Conservation (phyloP, 2,329 filamentous ascomycete species). For the Fonsecaea nubica region DNA sequence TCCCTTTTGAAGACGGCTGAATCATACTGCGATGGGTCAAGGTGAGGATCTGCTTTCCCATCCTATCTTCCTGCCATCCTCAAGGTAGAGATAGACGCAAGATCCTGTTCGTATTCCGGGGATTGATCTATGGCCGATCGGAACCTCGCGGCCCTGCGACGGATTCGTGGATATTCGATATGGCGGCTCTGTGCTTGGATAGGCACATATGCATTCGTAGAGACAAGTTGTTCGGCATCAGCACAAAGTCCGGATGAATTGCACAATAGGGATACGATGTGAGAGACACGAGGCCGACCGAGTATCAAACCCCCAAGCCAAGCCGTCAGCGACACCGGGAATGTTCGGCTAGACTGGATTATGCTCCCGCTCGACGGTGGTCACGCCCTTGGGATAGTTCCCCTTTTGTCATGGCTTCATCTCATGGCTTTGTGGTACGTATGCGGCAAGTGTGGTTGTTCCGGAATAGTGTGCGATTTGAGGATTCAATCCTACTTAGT, state of each 20-base stretch:
- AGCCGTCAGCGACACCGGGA: neutral
- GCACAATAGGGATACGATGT: too few relatives aligned
- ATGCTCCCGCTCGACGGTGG: neutral
- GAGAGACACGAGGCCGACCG: neutral
- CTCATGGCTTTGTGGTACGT: too few relatives aligned
- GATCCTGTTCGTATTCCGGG: neutral
- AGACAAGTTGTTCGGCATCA: neutral
- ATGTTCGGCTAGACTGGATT: neutral
- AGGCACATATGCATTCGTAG: neutral
- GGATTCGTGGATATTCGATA: neutral
- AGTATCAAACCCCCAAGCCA: neutral
- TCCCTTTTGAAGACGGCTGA: neutral
- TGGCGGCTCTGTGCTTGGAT: neutral
- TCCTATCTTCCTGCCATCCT: too few relatives aligned
- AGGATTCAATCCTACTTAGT: too few relatives aligned
- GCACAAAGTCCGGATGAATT: neutral
- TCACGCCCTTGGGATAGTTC: neutral
- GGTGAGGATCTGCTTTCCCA: neutral
- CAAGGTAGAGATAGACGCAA: too few relatives aligned
- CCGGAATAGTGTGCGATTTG: too few relatives aligned
- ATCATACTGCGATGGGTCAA: neutral
- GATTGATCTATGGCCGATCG: neutral
- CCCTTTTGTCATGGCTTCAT: neutral
- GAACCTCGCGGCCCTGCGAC: neutral
- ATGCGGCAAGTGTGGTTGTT: too few relatives aligned